Percentiles rank a stretch among this genome's conserved stretches.
These are phyloP conservation scores for Hyaloscypha bicolor DNA, from an alignment of 495 filamentous ascomycete species.

Conservation along the genomic window DNA sequence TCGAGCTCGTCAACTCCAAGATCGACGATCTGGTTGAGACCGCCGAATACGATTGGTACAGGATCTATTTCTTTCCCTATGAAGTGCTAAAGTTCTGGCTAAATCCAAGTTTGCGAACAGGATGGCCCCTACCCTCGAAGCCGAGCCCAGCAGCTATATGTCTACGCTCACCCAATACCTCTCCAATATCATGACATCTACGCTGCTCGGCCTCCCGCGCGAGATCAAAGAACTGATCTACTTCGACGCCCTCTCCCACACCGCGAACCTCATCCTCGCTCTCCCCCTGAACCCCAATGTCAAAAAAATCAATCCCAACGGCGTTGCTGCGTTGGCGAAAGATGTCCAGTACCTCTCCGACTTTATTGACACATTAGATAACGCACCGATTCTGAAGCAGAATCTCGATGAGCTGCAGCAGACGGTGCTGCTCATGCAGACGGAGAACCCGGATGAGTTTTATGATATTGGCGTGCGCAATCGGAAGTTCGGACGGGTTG, in stretches of 20 bases:
- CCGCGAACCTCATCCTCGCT: slow-evolving; percentile 83
- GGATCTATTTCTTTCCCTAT: slow-evolving; percentile 1
- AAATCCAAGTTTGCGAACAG: slow-evolving; percentile 30
- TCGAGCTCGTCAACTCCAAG: slow-evolving; percentile 97
- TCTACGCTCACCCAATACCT: slow-evolving; percentile 88
- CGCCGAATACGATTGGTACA: slow-evolving; percentile 91
- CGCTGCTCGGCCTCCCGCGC: slow-evolving; percentile 83
- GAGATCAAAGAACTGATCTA: slow-evolving; percentile 98
- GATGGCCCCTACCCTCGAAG: slow-evolving; percentile 64
- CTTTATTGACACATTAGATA: slow-evolving; percentile 82
- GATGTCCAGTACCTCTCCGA: slow-evolving; percentile 81
- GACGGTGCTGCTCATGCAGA: slow-evolving; percentile 75
- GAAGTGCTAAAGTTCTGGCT: background rate
- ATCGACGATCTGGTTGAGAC: slow-evolving; percentile 97
- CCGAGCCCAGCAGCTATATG: slow-evolving; percentile 88
- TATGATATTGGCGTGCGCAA: slow-evolving; percentile 86
- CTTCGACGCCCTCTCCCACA: slow-evolving; percentile 92
- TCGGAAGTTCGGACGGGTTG: slow-evolving; percentile 92
- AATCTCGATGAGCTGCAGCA: slow-evolving; percentile 93
- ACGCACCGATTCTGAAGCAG: slow-evolving; percentile 74
- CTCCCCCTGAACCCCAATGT: slow-evolving; percentile 80
- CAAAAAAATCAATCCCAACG: slow-evolving; percentile 83
- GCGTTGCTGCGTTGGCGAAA: slow-evolving; percentile 74
- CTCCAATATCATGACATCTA: slow-evolving; percentile 95
- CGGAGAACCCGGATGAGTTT: slow-evolving; percentile 90